Conservation (phyloP, 2,329 filamentous ascomycete genomes). For the Aspergillus oerlinghausenensis region DNA sequence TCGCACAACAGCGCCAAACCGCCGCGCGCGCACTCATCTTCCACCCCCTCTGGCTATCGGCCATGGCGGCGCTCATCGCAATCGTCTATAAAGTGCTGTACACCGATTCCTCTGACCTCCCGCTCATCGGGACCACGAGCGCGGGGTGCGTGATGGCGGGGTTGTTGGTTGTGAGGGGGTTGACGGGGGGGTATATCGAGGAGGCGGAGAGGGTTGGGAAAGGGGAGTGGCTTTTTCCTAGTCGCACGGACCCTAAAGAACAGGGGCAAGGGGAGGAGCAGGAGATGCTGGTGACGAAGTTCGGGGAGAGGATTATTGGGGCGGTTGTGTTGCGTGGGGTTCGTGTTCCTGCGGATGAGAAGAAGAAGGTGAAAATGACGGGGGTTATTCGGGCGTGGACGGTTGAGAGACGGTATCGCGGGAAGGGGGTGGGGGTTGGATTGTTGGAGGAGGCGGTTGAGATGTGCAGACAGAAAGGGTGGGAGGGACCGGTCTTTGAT, state of each 20-base stretch:
- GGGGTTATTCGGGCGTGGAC: slow-evolving; percentile 76
- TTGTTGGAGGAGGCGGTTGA: slow-evolving; percentile 69
- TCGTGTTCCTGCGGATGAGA: not conserved
- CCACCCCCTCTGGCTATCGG: slow-evolving; percentile 49
- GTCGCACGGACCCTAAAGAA: slow-evolving; percentile 36
- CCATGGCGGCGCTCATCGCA: slow-evolving; percentile 36
- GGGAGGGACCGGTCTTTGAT: slow-evolving; percentile 66
- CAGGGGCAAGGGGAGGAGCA: slow-evolving; percentile 49
- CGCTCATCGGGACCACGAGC: slow-evolving; percentile 18
- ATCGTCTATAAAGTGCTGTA: slow-evolving; percentile 39
- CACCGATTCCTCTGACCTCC: slow-evolving; percentile 21
- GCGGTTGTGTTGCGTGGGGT: slow-evolving; percentile 55
- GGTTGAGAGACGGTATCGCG: slow-evolving; percentile 63
- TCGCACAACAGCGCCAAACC: slow-evolving; percentile 73
- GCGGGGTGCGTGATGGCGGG: slow-evolving; percentile 61
- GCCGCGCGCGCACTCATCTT: slow-evolving; percentile 61
- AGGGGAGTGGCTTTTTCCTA: slow-evolving; percentile 55
- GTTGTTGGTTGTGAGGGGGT: slow-evolving; percentile 57
- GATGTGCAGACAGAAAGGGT: slow-evolving; percentile 63
- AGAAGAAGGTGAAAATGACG: not conserved
- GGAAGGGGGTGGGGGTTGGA: slow-evolving; percentile 66
- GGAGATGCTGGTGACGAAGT: slow-evolving; percentile 56
- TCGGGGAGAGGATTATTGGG: slow-evolving; percentile 64
- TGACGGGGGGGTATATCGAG: slow-evolving; percentile 58
- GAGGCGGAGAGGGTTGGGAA: slow-evolving; percentile 56